Evolutionary conservation across 768 basidiomycete genomes (phyloP).

Genomic region (Mycena belliarum): DNA sequence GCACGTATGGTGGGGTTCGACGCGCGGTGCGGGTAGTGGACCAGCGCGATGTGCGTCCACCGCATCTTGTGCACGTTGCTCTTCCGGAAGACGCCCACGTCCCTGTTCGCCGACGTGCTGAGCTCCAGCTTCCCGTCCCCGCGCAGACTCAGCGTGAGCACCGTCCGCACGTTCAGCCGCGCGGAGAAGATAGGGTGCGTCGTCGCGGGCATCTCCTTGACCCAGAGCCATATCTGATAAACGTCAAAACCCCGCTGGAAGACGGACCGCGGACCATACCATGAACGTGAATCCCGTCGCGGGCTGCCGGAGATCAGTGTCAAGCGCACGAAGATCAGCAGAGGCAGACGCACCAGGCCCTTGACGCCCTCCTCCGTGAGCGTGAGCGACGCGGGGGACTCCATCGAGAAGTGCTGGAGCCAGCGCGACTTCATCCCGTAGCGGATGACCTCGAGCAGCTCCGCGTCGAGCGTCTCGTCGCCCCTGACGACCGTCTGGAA

Average conservation of each 20-base stretch:
- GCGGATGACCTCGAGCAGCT: conserved; percentile 70
- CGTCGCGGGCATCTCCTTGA: conserved; percentile 40
- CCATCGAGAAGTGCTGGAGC: conserved; percentile 77
- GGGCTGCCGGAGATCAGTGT: conserved; percentile 31
- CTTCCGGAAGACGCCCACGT: conserved; percentile 45
- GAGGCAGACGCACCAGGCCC: conserved; percentile 35
- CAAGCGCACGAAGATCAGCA: no score
- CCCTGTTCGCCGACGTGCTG: conserved; percentile 37
- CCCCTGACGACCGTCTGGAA: conserved; percentile 57
- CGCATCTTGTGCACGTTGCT: conserved; percentile 51
- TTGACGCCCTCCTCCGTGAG: conserved; percentile 49
- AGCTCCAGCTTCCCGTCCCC: conserved; percentile 61
- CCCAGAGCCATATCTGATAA: conserved; percentile 50
- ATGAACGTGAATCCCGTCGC: conserved; percentile 71
- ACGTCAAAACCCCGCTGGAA: background rate
- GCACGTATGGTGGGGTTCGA: conserved; percentile 63
- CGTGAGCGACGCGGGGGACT: conserved; percentile 52
- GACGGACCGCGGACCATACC: no score
- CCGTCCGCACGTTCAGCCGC: conserved; percentile 27
- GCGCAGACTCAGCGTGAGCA: conserved; percentile 50
- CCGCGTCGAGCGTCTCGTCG: conserved; percentile 55
- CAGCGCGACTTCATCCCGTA: conserved; percentile 73
- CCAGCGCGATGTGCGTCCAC: conserved; percentile 74
- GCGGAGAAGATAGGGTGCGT: conserved; percentile 41
- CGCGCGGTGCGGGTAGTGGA: conserved; percentile 60